phyloP scores from a whole-genome alignment of 129 eudicot genomes.

The Flaveria sonorensis region DNA sequence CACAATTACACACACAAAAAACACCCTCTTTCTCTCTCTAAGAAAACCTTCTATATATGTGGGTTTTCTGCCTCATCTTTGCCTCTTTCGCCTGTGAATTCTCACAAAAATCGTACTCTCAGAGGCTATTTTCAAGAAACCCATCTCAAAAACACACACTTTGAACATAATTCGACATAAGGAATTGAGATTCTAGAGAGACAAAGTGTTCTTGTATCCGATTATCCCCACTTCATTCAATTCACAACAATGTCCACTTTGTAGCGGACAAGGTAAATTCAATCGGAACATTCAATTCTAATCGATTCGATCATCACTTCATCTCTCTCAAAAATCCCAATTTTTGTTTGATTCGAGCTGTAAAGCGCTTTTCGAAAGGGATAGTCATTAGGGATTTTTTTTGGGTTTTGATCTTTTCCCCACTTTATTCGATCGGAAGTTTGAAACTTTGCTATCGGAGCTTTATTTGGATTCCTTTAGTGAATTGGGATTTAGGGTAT shows the following conservation, averaged over 20 bases:
- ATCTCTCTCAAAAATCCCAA: neutral
- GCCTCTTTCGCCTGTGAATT: slow-evolving; percentile 40
- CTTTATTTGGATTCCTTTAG: slow-evolving; percentile 25
- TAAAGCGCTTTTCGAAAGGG: slow-evolving; percentile 43
- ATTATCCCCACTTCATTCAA: slow-evolving; percentile 10
- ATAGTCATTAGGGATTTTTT: neutral
- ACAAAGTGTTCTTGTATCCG: slow-evolving; percentile 10
- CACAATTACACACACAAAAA: neutral
- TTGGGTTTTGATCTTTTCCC: slow-evolving; percentile 4
- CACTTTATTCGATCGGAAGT: slow-evolving; percentile 37
- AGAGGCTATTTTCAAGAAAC: slow-evolving; percentile 13
- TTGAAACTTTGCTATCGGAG: slow-evolving; percentile 32
- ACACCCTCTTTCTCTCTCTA: slow-evolving; percentile 6
- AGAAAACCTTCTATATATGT: slow-evolving; percentile 27
- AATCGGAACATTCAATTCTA: slow-evolving; percentile 22
- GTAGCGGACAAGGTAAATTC: slow-evolving; percentile 41
- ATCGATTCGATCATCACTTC: slow-evolving; percentile 21
- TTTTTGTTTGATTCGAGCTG: slow-evolving; percentile 27
- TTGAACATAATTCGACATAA: slow-evolving; percentile 6
- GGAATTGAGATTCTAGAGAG: slow-evolving; percentile 31
- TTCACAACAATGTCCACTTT: slow-evolving; percentile 40
- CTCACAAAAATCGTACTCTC: slow-evolving; percentile 19
- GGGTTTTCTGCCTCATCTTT: slow-evolving; percentile 38
- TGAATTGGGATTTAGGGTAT: slow-evolving; percentile 36
- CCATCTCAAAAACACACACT: slow-evolving; percentile 36